Percentiles rank a stretch among this genome's conserved stretches.
Conservation (phyloP, 164 flowering plant genomes). For the Stephania japonica region DNA sequence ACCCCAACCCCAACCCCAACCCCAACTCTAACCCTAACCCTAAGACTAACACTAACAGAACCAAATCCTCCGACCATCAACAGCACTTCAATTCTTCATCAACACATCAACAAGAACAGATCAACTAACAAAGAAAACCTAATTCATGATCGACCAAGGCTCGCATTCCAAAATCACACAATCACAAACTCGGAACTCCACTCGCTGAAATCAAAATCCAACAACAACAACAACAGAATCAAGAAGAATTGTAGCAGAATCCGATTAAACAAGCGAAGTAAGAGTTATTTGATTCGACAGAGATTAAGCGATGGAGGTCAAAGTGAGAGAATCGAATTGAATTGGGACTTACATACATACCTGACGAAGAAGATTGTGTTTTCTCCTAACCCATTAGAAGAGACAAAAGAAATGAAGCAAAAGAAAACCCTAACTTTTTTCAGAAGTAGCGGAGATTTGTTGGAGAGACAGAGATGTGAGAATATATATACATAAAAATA, state of each 20-base stretch:
- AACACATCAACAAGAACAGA: neutral
- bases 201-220: conserved; percentile 6
- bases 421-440: conserved; percentile 25
- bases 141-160: neutral
- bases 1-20: neutral
- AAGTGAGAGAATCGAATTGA: conserved; percentile 8
- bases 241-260: neutral
- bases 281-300: neutral
- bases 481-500: conserved; percentile 14
- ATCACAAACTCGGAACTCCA: neutral
- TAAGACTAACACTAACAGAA: neutral
- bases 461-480: conserved; percentile 17
- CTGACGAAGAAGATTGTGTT: conserved; percentile 18
- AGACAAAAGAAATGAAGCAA: neutral
- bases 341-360: no score
- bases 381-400: conserved; percentile 3
- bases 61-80: conserved; percentile 2
- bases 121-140: neutral
- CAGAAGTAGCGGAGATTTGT: conserved; percentile 7
- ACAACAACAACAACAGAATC: neutral
- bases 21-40: neutral
- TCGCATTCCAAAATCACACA: neutral
- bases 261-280: neutral
- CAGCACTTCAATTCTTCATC: neutral
- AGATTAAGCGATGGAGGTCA: neutral